Base-by-base conservation (phyloP, 495 filamentous ascomycete species). In the Aspergillus carlsbadensis region DNA sequence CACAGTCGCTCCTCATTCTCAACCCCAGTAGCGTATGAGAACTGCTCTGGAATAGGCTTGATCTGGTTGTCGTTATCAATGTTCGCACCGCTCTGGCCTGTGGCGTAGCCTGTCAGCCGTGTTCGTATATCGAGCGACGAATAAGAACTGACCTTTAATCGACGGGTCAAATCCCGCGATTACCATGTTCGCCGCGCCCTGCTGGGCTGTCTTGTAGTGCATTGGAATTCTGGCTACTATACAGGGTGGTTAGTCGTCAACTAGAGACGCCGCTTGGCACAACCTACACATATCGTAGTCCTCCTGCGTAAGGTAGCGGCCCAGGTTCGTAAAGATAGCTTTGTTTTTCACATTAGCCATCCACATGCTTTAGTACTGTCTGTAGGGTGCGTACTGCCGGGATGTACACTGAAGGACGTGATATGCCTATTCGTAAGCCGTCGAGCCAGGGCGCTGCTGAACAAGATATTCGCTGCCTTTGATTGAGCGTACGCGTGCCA, bases 1-100 rank as follows among this genome's bases (percentile, higher is more conserved):
- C 47, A 51, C 21, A 51, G 34, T 10, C 33, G 33, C 8, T 51
- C 47, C 18, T 51, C 47, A 24, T 51, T 51, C 10, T 51, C 47
- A 5, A 10, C 18, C 18, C 47, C 47, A 7, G 37, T 10, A 3
- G 34, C 47, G 21, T 51, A 39, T 5, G 47, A 4, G 14, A 21
- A 51, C 10, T 15, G 33, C 18, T 24, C 47, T 0, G 47, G 33
- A 17, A 51, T 39, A 24, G 17, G 18, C 3, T 39, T 51, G 11
- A 51, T 11, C 2, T 22, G 17, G 33, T 51, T 51, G 21, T 51
- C 47, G 11, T 51, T 34, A 18, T 51, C 33, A 15, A 51, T n/a
- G 20, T 51, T 10, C 6, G 33, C 33, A 1, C 47, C 47, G 11
- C 37, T 51, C 4, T 24, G 2, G 13, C 39, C 47, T 51, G 14